Conservation (phyloP, 805 yeast species). For the Zygosaccharomyces siamensis region DNA sequence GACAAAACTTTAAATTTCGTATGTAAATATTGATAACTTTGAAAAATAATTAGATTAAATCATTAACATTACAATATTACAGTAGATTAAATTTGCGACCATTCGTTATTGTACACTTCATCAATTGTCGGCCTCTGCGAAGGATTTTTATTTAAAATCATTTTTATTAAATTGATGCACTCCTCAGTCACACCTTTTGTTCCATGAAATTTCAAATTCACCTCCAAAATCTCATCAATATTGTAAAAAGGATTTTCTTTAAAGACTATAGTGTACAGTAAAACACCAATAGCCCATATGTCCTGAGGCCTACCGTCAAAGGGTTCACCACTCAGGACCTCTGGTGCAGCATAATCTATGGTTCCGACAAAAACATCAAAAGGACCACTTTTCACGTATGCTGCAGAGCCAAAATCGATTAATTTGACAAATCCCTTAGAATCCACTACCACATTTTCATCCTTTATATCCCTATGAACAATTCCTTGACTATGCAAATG, state of each 20-base stretch:
- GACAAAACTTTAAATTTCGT: neutral
- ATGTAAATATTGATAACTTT: neutral
- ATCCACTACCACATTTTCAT: slow-evolving; percentile 88
- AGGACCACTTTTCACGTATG: slow-evolving; percentile 85
- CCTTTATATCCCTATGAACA: slow-evolving; percentile 92
- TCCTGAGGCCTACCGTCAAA: slow-evolving; percentile 94
- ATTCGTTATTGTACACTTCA: slow-evolving; percentile 62
- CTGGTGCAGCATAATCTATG: slow-evolving; percentile 96
- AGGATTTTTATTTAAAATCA: slow-evolving; percentile 65
- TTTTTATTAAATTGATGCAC: slow-evolving; percentile 55
- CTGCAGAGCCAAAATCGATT: slow-evolving; percentile 95
- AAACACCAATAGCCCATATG: slow-evolving; percentile 93
- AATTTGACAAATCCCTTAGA: slow-evolving; percentile 73
- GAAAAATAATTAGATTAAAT: neutral
- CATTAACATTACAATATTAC: neutral
- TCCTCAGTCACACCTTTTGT: slow-evolving; percentile 45
- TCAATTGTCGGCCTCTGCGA: slow-evolving; percentile 67
- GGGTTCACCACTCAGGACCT: slow-evolving; percentile 80
- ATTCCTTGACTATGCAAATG: slow-evolving; percentile 84
- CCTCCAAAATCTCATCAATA: slow-evolving; percentile 93
- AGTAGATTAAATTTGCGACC: slow-evolving; percentile 43
- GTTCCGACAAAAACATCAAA: slow-evolving; percentile 98
- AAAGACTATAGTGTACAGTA: slow-evolving; percentile 82
- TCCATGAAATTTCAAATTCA: slow-evolving; percentile 56
- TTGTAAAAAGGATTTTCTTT: slow-evolving; percentile 95